Evolutionary conservation across 177 flowering plant species (phyloP).

Genomic region (Tripterygium wilfordii): DNA sequence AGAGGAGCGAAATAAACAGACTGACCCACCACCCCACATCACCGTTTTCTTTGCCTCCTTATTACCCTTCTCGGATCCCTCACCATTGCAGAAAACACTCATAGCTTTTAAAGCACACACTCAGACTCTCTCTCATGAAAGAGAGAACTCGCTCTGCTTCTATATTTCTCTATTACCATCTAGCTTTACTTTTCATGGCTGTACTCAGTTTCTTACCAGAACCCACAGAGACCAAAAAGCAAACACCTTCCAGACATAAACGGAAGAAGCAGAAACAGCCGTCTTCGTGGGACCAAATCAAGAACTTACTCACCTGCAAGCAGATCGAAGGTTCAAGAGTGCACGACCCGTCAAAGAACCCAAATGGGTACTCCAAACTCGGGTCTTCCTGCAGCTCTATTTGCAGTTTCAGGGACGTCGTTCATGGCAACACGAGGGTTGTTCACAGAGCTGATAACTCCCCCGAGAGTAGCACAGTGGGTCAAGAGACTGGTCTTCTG

Average conservation of each 20-base stretch:
- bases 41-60: conserved; percentile 10
- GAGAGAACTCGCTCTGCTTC: conserved; percentile 12
- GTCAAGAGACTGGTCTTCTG: conserved; percentile 50
- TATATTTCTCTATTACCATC: conserved; percentile 7
- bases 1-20: not conserved
- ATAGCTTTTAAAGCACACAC: not conserved
- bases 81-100: conserved; percentile 10
- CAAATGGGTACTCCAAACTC: conserved; percentile 38
- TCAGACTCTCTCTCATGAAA: conserved; percentile 14
- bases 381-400: conserved; percentile 76
- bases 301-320: conserved; percentile 77
- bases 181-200: conserved; percentile 44
- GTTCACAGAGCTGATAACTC: conserved; percentile 85
- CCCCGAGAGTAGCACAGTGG: conserved; percentile 59
- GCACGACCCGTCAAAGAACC: conserved; percentile 50
- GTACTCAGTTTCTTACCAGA: conserved; percentile 41
- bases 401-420: conserved; percentile 76
- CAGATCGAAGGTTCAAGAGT: conserved; percentile 54
- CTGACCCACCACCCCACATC: conserved; percentile 10
- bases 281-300: conserved; percentile 92
- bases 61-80: conserved; percentile 25
- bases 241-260: conserved; percentile 25
- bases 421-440: conserved; percentile 70
- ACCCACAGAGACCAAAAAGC: conserved; percentile 12
- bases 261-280: conserved; percentile 26